Evolutionary conservation across 192 early-diverging fungal species (phyloP).

Genomic region (Entomortierella lignicola): DNA sequence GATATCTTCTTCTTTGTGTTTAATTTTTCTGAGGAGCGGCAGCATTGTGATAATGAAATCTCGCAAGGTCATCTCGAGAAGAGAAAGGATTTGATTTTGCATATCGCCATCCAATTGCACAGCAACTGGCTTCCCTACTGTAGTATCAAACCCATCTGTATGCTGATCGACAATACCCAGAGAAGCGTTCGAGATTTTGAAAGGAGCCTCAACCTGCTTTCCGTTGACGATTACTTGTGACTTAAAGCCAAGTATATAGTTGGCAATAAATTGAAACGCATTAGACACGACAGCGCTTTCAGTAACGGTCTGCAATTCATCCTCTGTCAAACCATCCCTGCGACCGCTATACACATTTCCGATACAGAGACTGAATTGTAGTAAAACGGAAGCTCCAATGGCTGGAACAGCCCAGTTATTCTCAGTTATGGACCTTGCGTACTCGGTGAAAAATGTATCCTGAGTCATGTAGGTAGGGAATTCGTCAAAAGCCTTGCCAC

Average conservation of each 20-base stretch:
- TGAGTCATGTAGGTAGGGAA: constrained; percentile 48
- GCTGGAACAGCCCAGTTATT: constrained; percentile 45
- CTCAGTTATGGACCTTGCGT: constrained; percentile 36
- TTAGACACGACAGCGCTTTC: constrained; percentile 65
- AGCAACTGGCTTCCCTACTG: constrained; percentile 41
- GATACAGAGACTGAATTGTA: constrained; percentile 73
- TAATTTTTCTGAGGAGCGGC: constrained; percentile 67
- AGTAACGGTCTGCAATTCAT: constrained; percentile 59
- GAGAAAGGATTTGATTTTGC: constrained; percentile 64
- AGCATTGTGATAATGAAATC: constrained; percentile 70
- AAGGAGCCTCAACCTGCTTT: constrained; percentile 34
- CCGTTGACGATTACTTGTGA: constrained; percentile 29
- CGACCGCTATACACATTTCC: constrained; percentile 59
- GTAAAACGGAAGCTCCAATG: constrained; percentile 55
- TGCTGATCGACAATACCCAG: constrained; percentile 48
- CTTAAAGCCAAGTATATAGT: constrained; percentile 68
- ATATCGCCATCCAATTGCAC: constrained; percentile 14
- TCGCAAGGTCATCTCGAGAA: constrained; percentile 62
- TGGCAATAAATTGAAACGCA: constrained; percentile 72
- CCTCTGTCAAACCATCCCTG: constrained; percentile 36
- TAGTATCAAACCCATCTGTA: constrained; percentile 50
- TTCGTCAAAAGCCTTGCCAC: constrained; percentile 21
- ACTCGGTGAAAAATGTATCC: constrained; percentile 45
- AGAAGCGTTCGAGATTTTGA: constrained; percentile 27
- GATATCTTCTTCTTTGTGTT: constrained; percentile 76